Percentiles rank a stretch among this genome's conserved stretches.
Evolutionary conservation across 2,329 filamentous ascomycete species (phyloP).

Genomic region (Pseudopyrenochaeta lycopersici): DNA sequence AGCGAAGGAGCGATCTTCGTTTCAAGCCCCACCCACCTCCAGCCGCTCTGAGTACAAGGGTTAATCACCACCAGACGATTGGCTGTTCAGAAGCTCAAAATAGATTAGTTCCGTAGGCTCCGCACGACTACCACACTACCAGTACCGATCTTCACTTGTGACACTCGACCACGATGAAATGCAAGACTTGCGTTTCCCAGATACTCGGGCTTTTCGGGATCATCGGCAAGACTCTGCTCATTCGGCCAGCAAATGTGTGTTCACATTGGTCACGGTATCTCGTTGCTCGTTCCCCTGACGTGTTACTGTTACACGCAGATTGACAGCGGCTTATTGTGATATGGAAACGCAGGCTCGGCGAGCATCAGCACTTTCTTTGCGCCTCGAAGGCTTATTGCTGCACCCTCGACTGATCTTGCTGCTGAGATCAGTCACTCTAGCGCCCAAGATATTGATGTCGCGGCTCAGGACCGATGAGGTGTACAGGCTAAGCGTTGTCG

Average conservation of each 20-base stretch:
- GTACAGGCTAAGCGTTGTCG: constrained; percentile 6
- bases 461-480: constrained; percentile 2
- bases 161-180: constrained; percentile 11
- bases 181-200: constrained; percentile 3
- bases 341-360: constrained; percentile 2
- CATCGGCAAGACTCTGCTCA: neutral
- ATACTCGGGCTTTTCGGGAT: neutral
- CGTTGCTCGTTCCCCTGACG: neutral
- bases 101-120: constrained; percentile 26
- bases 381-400: neutral
- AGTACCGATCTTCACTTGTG: constrained; percentile 18
- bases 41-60: constrained; percentile 7
- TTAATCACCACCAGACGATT: constrained; percentile 13
- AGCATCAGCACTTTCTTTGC: constrained; percentile 2
- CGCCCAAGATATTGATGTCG: neutral
- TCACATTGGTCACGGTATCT: neutral
- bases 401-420: neutral
- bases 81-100: constrained; percentile 15
- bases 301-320: neutral
- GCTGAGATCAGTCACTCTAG: neutral
- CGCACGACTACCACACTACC: constrained; percentile 22
- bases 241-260: neutral
- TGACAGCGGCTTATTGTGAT: neutral
- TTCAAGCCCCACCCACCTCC: constrained; percentile 11
- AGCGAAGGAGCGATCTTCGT: constrained; percentile 11